A percentile compares a stretch with the other conserved stretches of the same genome.
phyloP scores from a whole-genome alignment of 257 asterid genomes.

The Solanum medicagineum region DNA sequence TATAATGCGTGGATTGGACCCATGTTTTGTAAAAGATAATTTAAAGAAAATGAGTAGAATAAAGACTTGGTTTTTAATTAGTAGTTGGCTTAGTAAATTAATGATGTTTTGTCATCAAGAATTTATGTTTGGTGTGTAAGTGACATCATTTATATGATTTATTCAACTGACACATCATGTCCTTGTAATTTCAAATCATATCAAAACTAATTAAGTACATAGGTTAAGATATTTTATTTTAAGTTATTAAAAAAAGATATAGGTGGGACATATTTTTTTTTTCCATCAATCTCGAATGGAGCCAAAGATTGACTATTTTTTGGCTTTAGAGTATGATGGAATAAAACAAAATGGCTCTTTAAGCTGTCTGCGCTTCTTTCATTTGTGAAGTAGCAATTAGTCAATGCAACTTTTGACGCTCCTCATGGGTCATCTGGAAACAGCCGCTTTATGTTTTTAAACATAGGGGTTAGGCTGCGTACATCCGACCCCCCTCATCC shows the following conservation, averaged over 20 bases:
- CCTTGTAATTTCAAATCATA: background rate
- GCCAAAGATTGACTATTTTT: too few relatives aligned
- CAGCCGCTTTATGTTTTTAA: too few relatives aligned
- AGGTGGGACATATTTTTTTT: background rate
- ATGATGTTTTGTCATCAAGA: background rate
- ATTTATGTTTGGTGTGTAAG: background rate
- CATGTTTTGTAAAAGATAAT: background rate
- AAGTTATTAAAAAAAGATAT: background rate
- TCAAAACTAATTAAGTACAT: background rate
- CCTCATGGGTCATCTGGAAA: too few relatives aligned
- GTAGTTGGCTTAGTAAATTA: background rate
- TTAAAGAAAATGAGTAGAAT: background rate
- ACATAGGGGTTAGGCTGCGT: too few relatives aligned
- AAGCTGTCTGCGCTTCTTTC: too few relatives aligned
- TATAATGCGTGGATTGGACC: background rate
- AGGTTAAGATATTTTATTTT: background rate
- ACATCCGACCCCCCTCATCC: too few relatives aligned
- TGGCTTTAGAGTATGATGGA: too few relatives aligned
- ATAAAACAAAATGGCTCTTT: too few relatives aligned
- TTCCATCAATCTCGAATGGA: too few relatives aligned
- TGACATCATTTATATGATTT: background rate
- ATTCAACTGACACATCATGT: background rate
- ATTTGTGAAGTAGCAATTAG: too few relatives aligned
- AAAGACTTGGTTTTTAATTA: background rate
- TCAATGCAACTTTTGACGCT: too few relatives aligned